Conservation (phyloP, 1,139 yeast genomes). For the Sporopachydermia cereana region DNA sequence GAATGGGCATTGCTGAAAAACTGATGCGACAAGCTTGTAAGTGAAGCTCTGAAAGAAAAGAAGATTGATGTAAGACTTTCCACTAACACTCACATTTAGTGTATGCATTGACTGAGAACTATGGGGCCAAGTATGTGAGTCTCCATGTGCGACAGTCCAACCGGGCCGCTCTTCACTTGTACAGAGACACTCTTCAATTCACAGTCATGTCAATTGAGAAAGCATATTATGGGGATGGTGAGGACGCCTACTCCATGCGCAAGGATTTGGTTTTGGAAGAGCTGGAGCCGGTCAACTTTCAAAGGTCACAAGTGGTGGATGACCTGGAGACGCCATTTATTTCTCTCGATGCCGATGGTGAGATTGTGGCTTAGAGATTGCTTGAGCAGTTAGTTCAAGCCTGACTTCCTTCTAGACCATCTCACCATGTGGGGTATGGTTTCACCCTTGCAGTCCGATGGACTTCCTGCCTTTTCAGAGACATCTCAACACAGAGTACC, state of each 20-base stretch:
- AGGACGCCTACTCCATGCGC: conserved; percentile 96
- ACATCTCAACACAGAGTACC: too few species aligned
- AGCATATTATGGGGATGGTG: conserved; percentile 91
- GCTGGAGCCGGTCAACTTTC: conserved; percentile 45
- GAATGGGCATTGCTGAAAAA: conserved; percentile 91
- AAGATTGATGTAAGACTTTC: neutral
- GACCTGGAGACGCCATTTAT: conserved; percentile 30
- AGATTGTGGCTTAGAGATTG: neutral
- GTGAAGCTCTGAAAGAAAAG: conserved; percentile 5
- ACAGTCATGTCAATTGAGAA: conserved; percentile 74
- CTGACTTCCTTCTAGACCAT: too few species aligned
- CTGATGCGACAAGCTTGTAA: conserved; percentile 75
- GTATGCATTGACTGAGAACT: conserved; percentile 70
- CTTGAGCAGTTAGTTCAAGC: too few species aligned
- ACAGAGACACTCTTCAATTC: conserved; percentile 75
- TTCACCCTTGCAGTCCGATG: too few species aligned
- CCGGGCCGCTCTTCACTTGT: conserved; percentile 87
- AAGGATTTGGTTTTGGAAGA: conserved; percentile 49
- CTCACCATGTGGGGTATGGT: too few species aligned
- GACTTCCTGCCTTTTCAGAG: too few species aligned
- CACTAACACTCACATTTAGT: conserved; percentile 17
- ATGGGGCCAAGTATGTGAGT: conserved; percentile 74
- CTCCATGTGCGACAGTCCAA: conserved; percentile 91
- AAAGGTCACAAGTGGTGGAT: conserved; percentile 35
- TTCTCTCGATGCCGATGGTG: neutral